phyloP scores from a whole-genome alignment of 1,284 basidiomycete species.

The Rhodotorula sp. region DNA sequence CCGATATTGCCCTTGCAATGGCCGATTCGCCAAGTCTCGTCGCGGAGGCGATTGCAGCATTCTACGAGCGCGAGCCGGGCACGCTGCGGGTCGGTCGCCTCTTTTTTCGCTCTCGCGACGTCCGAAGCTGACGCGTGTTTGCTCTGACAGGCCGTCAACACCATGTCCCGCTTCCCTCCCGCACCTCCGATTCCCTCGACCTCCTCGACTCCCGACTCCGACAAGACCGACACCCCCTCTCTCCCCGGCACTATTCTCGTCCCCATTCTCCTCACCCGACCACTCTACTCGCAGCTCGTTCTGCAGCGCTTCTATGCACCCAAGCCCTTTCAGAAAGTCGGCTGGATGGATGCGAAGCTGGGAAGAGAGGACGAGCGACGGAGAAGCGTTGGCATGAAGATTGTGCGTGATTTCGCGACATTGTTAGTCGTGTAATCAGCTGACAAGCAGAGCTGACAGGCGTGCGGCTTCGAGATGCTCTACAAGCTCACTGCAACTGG shows the following conservation, averaged over 20 bases:
- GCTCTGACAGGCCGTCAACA: constrained; percentile 66
- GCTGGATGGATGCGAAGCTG: constrained; percentile 33
- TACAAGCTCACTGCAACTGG: constrained; percentile 70
- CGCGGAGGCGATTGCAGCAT: constrained; percentile 80
- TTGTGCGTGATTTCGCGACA: constrained; percentile 55
- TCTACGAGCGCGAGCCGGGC: constrained; percentile 86
- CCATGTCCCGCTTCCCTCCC: constrained; percentile 84
- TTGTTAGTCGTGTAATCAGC: no score
- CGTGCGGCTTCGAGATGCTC: constrained; percentile 91
- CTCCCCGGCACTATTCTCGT: constrained; percentile 45
- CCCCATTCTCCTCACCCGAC: constrained; percentile 72
- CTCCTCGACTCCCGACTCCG: constrained; percentile 44
- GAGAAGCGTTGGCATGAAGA: constrained; percentile 83
- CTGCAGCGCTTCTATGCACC: constrained; percentile 91
- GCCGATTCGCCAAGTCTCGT: constrained; percentile 64
- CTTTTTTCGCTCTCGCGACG: constrained; percentile 1
- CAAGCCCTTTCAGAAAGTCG: constrained; percentile 66
- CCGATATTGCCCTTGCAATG: constrained; percentile 71
- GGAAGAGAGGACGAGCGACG: constrained; percentile 55
- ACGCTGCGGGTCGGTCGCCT: constrained; percentile 68
- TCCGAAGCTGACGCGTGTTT: constrained; percentile 19
- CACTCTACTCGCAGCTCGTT: constrained; percentile 85
- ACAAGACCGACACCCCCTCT: constrained; percentile 45
- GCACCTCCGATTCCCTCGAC: constrained; percentile 46
- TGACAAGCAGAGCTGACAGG: constrained; percentile 52